Base-by-base conservation (phyloP, 306 rosid species). In the Hippophae tibetana region DNA sequence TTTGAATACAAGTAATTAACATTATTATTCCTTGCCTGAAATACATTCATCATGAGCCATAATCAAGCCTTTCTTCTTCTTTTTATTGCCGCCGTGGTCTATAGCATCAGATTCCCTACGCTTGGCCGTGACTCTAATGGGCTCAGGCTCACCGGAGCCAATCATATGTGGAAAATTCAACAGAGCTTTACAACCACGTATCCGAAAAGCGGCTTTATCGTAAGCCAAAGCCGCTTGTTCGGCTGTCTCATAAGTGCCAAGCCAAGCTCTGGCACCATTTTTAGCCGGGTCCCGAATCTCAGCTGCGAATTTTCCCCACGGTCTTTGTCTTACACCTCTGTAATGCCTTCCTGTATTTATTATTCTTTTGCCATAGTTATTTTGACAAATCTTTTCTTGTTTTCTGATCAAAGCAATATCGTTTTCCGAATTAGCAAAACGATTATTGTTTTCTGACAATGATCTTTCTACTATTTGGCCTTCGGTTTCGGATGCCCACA, bases 141-240 rank as follows among this genome's bases (percentile, higher is more conserved):
- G 89, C 14, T 72, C 73, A 1, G 86, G 83, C 56, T 77, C 81
- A 1, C 65, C 72, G 27, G 76, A 70, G n/a, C 74, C 83, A 42
- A 83, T 67, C 40, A 72, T 75, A 44, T 74, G 80, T 0, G 89
- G 89, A 26, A 83, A 83, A 59, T 83, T 83, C 18, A 83, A 76
- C 73, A 79, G 48, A 42, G 89, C 89, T 74, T 80, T 83, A 6
- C 78, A 55, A 43, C 83, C 89, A 13, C 89, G 81, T 52, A 83
- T 61, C 47, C 42, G 42, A 50, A 66, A 77, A 25, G 89, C 89
- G 6, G 89, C 89, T 38, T 71, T 69, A 26, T 83, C 89, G 48
- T 83, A 77, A 52, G 89, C 89, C 64, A 74, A 31, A 13, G 89
- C 89, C 1, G 89, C 89, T 8, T 77, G 83, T 72, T 83, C 86